Evolutionary conservation across 257 asterid genomes (phyloP).

Genomic region (Penstemon davidsonii): DNA sequence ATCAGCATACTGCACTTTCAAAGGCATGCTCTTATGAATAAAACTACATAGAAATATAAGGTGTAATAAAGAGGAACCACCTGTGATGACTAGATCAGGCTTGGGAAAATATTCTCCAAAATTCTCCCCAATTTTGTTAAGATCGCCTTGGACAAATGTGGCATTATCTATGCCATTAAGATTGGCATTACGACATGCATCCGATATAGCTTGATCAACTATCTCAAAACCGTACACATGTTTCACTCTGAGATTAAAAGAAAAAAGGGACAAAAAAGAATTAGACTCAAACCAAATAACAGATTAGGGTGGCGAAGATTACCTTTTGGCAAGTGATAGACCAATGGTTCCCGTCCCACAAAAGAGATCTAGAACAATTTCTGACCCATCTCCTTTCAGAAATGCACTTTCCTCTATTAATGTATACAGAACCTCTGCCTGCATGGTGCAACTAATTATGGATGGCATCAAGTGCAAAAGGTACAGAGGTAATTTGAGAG

Average conservation of each 20-base stretch:
- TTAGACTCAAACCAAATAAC: conserved; percentile 13
- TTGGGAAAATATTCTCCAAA: conserved; percentile 81
- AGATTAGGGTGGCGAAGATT: conserved; percentile 26
- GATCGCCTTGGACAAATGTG: conserved; percentile 89
- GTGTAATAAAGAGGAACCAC: conserved; percentile 40
- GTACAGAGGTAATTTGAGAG: background rate
- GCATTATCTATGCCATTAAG: conserved; percentile 83
- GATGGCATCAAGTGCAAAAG: conserved; percentile 24
- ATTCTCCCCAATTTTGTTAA: conserved; percentile 75
- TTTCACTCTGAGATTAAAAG: conserved; percentile 55
- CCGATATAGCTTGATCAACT: conserved; percentile 84
- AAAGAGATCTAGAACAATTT: conserved; percentile 86
- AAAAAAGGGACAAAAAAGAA: conserved; percentile 16
- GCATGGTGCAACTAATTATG: conserved; percentile 32
- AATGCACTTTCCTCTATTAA: conserved; percentile 72
- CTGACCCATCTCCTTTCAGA: conserved; percentile 91
- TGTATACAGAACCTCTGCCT: conserved; percentile 90
- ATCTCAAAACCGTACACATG: conserved; percentile 93
- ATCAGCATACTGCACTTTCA: conserved; percentile 7
- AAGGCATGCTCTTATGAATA: conserved; percentile 4
- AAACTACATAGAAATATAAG: conserved; percentile 15
- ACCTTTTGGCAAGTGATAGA: conserved; percentile 85
- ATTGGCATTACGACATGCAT: conserved; percentile 78
- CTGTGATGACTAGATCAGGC: conserved; percentile 94
- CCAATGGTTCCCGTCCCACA: conserved; percentile 99